Base-by-base conservation (phyloP, 768 basidiomycete genomes). In the Pisolithus orientalis region DNA sequence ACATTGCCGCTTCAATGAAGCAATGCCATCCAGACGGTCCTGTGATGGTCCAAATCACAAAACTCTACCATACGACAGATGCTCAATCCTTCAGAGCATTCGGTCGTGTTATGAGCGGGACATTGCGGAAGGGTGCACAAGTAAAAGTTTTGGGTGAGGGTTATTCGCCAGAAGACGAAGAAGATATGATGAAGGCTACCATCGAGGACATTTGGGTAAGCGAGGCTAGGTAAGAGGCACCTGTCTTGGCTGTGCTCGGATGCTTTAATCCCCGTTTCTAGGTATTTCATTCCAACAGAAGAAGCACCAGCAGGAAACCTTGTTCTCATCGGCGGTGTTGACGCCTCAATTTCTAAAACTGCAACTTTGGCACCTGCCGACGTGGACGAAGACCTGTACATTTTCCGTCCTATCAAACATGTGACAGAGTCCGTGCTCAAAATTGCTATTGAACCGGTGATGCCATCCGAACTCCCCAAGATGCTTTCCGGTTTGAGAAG, bases 91-190 rank as follows among this genome's bases (percentile, higher is more conserved):
- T 99, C 80, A 78, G 96, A 49, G 92, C 96, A 6, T 97, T 94
- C 63, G 96, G 95, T 37, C 83, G 96, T 55, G 84, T 99, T 16
- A 76, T 97, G 67, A 93, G 91, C 59, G 96, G 96, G 17, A 96
- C 94, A 0, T 70, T 97, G 24, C 75, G 78, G 60, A 87, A 87
- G 59, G 93, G 93, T 11, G 78, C 82, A 77, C 75, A 84, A 32
- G 77, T 99, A 57, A 97, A 96, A 72, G 94, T 98, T n/a, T 75
- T 99, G 6, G 96, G 96, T 52, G 96, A 98, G 66, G 93, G 93
- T 0, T 99, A 94, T 68, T 95, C 94, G 13, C 90, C 91, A n/a
- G 95, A 97, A 62, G 96, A 99, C 58, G 95, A 98, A 72, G 96
- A 99, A 70, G 96, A 99, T 63, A 95, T 97, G 93, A 80, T 89